Base-by-base conservation (phyloP, 305 asterid genomes). In the Salvia sclarea region DNA sequence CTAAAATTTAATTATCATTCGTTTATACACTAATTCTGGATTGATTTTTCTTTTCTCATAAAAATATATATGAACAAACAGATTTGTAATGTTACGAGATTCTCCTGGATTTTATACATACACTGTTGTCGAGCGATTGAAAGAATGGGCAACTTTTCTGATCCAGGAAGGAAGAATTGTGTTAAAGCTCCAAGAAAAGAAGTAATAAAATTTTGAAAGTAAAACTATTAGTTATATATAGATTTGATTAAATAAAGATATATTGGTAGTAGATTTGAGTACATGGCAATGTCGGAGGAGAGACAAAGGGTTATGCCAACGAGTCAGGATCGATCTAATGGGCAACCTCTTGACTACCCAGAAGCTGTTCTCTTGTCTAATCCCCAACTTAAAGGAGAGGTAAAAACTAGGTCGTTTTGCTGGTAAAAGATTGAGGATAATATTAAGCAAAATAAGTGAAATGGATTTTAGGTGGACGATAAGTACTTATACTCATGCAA, bases 241-340 rank as follows among this genome's bases (percentile, higher is more conserved):
- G n/a, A n/a, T n/a, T n/a, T n/a, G n/a, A n/a, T n/a, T n/a, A n/a
- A n/a, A n/a, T n/a, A n/a, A n/a, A n/a, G n/a, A n/a, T n/a, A n/a
- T n/a, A n/a, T n/a, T n/a, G n/a, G n/a, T n/a, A n/a, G n/a, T 24
- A 89, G 95, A 80, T 87, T 87, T 44, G 74, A 82, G 13, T 87
- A 76, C 74, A 85, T 87, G 96, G 96, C 95, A 20, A 73, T 89
- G 68, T 87, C 92, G 6, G 84, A 87, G 8, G 79, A 60, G 44
- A 85, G 88, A 41, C 86, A 82, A 74, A 80, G 92, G 73, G n/a
- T 67, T 14, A 89, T 89, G 96, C 96, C 96, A 56, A 75, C 40
- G 81, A 64, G 74, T 2, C 58, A 1, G 22, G 96, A 89, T 55
- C 88, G 92, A 2, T 6, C 0, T 0, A 64, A 21, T 0, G 90